These are phyloP conservation scores for Sclerotinia minor DNA, from an alignment of 2,329 filamentous ascomycete genomes.

Conservation along the genomic window DNA sequence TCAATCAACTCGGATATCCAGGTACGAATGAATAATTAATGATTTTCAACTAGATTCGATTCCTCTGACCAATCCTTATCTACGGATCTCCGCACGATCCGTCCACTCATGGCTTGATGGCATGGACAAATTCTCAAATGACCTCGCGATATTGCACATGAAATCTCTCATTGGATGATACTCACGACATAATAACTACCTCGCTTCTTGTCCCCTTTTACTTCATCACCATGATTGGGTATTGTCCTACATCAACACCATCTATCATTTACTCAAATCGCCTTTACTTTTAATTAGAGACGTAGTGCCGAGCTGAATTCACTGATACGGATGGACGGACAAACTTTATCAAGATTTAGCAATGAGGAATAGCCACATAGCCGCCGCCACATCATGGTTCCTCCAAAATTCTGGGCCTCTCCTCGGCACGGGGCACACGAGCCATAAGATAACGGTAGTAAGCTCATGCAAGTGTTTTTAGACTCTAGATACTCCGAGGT, in stretches of 20 bases:
- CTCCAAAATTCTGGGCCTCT: neutral
- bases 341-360: neutral
- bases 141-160: conserved; percentile 2
- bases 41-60: neutral
- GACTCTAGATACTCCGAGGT: neutral
- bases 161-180: conserved; percentile 5
- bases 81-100: neutral
- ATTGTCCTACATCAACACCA: neutral
- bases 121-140: neutral
- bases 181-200: conserved; percentile 1
- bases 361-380: neutral
- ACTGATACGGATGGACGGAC: too few relatives aligned
- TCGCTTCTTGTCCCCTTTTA: conserved; percentile 20
- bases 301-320: neutral
- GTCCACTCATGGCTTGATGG: conserved; percentile 1
- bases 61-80: conserved; percentile 1
- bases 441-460: neutral
- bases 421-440: neutral
- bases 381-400: neutral
- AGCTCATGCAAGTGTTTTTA: neutral
- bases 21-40: too few relatives aligned
- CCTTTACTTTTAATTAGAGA: neutral
- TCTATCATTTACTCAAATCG: neutral
- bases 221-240: conserved; percentile 8
- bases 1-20: neutral